Conservation (phyloP, 306 rosid species). For the Acacia crassicarpa region DNA sequence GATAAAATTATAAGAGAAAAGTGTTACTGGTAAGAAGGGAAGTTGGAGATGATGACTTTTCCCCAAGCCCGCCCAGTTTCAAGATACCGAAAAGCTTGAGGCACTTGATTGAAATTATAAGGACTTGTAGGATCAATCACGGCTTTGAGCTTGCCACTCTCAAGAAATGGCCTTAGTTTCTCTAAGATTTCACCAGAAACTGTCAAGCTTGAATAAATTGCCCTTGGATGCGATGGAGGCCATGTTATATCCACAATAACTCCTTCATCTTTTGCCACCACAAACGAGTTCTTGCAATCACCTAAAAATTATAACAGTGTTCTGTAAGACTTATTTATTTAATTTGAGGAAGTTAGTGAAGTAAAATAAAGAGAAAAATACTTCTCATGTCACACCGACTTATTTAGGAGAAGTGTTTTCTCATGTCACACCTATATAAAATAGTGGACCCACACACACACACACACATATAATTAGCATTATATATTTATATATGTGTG, state of each 20-base stretch:
- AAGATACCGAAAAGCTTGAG: constrained; percentile 37
- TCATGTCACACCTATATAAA: too few species aligned
- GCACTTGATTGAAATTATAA: constrained; percentile 33
- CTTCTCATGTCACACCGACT: too few species aligned
- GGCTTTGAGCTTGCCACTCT: constrained; percentile 40
- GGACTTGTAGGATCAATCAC: constrained; percentile 46
- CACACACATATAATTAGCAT: too few species aligned
- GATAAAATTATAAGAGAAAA: neutral
- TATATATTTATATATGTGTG: too few species aligned
- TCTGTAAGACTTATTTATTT: too few species aligned
- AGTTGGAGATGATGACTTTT: constrained; percentile 39
- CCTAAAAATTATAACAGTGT: constrained; percentile 22
- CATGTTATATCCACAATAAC: constrained; percentile 49
- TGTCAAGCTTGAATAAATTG: constrained; percentile 50
- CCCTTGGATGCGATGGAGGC: constrained; percentile 46
- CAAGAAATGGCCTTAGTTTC: constrained; percentile 37
- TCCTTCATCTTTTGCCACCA: constrained; percentile 38
- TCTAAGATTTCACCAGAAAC: constrained; percentile 43
- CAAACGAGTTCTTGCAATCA: constrained; percentile 40
- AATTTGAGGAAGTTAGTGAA: too few species aligned
- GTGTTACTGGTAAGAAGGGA: neutral
- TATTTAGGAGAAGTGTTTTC: too few species aligned
- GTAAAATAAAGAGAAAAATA: too few species aligned
- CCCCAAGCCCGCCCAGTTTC: constrained; percentile 54
- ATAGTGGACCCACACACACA: too few species aligned